Conservation (phyloP, 139 green algal species). For the Choricystis sp. region DNA sequence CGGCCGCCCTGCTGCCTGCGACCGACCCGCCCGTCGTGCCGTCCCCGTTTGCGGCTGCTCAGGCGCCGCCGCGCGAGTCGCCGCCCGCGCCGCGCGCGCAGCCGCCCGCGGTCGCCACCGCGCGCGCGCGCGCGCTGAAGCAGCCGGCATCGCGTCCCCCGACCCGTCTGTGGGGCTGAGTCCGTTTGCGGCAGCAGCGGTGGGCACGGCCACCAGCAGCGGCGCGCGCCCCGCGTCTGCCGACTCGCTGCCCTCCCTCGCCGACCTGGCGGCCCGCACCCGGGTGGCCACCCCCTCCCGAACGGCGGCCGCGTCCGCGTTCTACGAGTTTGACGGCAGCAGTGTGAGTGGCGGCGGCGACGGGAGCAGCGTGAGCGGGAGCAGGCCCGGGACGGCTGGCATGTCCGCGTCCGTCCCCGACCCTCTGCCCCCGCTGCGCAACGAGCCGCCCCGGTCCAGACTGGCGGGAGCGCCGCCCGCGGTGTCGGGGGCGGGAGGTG, state of each 20-base stretch:
- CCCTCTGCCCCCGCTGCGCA: constrained; percentile 9
- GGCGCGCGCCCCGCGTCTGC: too few species aligned
- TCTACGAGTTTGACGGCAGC: not conserved
- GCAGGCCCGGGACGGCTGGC: not conserved
- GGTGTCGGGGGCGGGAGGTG: not conserved
- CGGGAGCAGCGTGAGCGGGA: too few species aligned
- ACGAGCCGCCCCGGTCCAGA: constrained; percentile 11
- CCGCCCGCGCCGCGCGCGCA: not conserved
- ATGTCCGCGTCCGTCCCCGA: not conserved
- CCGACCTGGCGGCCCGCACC: too few species aligned
- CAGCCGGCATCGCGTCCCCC: too few species aligned
- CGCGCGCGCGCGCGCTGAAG: too few species aligned
- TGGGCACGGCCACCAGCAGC: too few species aligned
- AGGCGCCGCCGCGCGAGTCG: too few species aligned
- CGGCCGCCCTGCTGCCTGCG: not conserved
- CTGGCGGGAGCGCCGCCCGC: too few species aligned
- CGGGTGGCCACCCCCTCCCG: too few species aligned
- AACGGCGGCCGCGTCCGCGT: not conserved
- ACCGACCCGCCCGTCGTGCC: not conserved
- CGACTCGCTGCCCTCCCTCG: too few species aligned
- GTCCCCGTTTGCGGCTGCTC: not conserved
- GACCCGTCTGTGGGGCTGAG: not conserved
- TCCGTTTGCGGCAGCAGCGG: not conserved
- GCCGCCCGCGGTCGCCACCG: not conserved
- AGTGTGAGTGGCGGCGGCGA: too few species aligned